Evolutionary conservation across 768 basidiomycete genomes (phyloP).

Genomic region (Boletellus sp.): DNA sequence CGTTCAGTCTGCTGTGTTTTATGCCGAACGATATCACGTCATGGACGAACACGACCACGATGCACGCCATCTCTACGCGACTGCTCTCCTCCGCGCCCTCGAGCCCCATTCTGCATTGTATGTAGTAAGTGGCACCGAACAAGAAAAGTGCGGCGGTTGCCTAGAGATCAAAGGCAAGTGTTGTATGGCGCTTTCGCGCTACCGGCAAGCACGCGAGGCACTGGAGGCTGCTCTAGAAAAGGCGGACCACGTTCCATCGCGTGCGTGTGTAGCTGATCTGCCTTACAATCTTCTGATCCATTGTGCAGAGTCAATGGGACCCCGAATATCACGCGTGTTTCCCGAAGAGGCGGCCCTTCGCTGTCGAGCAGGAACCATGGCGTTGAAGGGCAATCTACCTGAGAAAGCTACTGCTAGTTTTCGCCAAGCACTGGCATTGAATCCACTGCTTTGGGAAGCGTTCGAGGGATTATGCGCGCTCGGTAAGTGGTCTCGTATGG

Average conservation of each 20-base stretch:
- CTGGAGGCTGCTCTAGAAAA: slow-evolving; percentile 60
- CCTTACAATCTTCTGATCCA: slow-evolving; percentile 11
- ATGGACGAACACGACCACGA: slow-evolving; percentile 71
- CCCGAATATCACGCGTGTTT: slow-evolving; percentile 52
- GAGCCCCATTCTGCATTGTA: slow-evolving; percentile 73
- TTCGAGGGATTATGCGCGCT: slow-evolving; percentile 82
- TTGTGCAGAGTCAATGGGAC: slow-evolving; percentile 50
- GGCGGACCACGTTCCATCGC: slow-evolving; percentile 48
- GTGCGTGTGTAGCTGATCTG: slow-evolving; percentile 39
- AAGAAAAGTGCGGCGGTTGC: slow-evolving; percentile 68
- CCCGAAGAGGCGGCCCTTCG: slow-evolving; percentile 71
- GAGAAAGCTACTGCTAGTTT: slow-evolving; percentile 72
- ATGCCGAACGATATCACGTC: slow-evolving; percentile 80
- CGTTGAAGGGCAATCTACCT: slow-evolving; percentile 73
- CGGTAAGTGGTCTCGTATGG: slow-evolving; percentile 45
- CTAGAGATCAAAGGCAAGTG: slow-evolving; percentile 77
- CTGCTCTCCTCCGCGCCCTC: slow-evolving; percentile 62
- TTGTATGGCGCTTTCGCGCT: slow-evolving; percentile 66
- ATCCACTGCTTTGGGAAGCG: slow-evolving; percentile 89
- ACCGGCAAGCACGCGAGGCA: slow-evolving; percentile 72
- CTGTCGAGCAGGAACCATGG: slow-evolving; percentile 74
- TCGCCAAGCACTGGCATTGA: slow-evolving; percentile 62
- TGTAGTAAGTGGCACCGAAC: slow-evolving; percentile 60
- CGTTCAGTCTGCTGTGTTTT: slow-evolving; percentile 78
- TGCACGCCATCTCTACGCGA: slow-evolving; percentile 82